Evolutionary conservation across 441 rosid species (phyloP).

Genomic region (Populus trichocarpa): DNA sequence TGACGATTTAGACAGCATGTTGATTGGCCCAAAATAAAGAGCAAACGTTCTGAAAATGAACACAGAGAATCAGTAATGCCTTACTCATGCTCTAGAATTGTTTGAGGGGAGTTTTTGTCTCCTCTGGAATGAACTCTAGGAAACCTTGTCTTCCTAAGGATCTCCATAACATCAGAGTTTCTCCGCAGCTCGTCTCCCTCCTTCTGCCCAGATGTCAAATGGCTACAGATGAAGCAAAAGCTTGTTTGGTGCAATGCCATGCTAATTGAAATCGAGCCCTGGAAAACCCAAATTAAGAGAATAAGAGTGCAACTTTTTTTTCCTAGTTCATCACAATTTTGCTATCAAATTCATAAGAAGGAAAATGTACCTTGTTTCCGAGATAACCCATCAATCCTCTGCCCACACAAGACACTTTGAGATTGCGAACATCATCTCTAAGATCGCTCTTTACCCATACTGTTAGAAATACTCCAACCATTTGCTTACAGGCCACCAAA

Average conservation of each 20-base stretch:
- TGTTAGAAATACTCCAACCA: constrained; percentile 93
- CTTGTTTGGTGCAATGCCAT: constrained; percentile 93
- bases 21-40: background rate
- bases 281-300: constrained; percentile 31
- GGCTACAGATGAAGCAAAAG: constrained; percentile 98
- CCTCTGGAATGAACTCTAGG: constrained; percentile 65
- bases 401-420: constrained; percentile 98
- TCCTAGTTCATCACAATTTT: constrained; percentile 10
- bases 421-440: constrained; percentile 64
- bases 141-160: constrained; percentile 91
- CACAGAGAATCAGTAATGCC: constrained; percentile 2
- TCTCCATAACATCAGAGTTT: constrained; percentile 97
- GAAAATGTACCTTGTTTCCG: constrained; percentile 77
- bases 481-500: constrained; percentile 90
- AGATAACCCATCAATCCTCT: constrained; percentile 99
- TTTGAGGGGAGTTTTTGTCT: constrained; percentile 79
- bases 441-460: constrained; percentile 87
- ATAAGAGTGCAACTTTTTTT: constrained; percentile 22
- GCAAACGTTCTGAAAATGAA: background rate
- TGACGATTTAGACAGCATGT: constrained; percentile 1
- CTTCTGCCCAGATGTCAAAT: constrained; percentile 97
- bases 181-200: constrained; percentile 95
- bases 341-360: constrained; percentile 6
- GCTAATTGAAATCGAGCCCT: constrained; percentile 99
- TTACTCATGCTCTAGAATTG: constrained; percentile 92